Percentiles rank a stretch among this genome's conserved stretches.
Conservation (phyloP, 129 eudicot species). For the Tanacetum coccineum region DNA sequence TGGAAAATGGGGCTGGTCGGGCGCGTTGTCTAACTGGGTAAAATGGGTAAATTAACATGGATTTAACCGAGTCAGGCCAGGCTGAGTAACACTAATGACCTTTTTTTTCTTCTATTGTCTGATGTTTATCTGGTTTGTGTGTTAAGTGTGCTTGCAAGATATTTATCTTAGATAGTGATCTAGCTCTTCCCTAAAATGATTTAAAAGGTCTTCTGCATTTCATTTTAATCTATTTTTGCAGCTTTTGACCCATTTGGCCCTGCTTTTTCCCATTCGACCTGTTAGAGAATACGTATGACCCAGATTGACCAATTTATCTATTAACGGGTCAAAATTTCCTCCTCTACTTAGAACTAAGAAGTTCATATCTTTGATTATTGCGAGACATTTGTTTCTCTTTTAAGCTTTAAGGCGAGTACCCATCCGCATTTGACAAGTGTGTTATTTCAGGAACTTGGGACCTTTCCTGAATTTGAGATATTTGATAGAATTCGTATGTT, state of each 20-base stretch:
- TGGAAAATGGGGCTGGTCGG: no score
- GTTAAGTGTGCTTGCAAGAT: no score
- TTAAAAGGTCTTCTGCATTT: slow-evolving; percentile 10
- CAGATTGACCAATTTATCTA: neutral
- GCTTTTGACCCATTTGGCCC: slow-evolving; percentile 1
- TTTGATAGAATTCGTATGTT: slow-evolving; percentile 60
- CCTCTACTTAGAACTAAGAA: neutral
- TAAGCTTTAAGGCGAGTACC: neutral
- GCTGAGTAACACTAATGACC: no score
- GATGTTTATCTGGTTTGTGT: no score
- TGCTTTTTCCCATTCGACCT: neutral
- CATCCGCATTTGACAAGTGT: slow-evolving; percentile 5
- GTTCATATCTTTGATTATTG: neutral
- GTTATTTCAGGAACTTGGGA: slow-evolving; percentile 68
- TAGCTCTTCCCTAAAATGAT: neutral
- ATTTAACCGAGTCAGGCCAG: no score
- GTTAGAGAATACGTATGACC: slow-evolving; percentile 2
- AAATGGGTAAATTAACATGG: no score
- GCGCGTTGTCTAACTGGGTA: no score
- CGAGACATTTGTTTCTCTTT: neutral
- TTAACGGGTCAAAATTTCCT: neutral
- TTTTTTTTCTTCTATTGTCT: no score
- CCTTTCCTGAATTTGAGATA: slow-evolving; percentile 63
- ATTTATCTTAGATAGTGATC: no score
- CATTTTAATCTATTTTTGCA: neutral